Conservation (phyloP, 2,329 filamentous ascomycete genomes). For the Aspergillus neotritici region DNA sequence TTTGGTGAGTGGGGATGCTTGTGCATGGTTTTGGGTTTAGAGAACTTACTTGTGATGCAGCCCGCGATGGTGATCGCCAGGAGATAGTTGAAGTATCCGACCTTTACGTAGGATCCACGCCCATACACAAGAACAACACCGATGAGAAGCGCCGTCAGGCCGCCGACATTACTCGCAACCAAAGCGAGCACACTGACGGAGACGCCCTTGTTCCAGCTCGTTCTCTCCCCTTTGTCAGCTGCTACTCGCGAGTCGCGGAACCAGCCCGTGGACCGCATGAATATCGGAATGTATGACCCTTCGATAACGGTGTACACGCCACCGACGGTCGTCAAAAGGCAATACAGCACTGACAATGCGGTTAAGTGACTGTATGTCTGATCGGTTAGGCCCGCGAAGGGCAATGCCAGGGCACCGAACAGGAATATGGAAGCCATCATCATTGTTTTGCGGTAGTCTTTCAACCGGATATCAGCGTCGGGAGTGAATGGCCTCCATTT, state of each 20-base stretch:
- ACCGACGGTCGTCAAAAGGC: constrained; percentile 12
- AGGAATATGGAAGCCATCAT: too few relatives aligned
- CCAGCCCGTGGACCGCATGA: constrained; percentile 17
- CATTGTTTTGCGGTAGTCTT: too few relatives aligned
- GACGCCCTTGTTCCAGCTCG: constrained; percentile 10
- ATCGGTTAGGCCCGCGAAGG: constrained; percentile 11
- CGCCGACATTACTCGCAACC: constrained; percentile 10
- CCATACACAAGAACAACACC: constrained; percentile 12
- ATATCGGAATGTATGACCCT: constrained; percentile 18
- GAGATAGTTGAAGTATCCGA: constrained; percentile 10
- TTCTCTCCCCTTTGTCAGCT: neutral
- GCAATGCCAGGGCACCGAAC: too few relatives aligned
- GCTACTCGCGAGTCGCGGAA: constrained; percentile 1
- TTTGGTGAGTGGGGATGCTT: too few relatives aligned
- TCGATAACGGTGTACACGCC: constrained; percentile 16
- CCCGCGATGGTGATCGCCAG: constrained; percentile 13
- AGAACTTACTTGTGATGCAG: constrained; percentile 10
- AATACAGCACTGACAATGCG: constrained; percentile 10
- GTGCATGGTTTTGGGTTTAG: too few relatives aligned
- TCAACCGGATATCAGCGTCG: too few relatives aligned
- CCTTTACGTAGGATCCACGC: constrained; percentile 6
- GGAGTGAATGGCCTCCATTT: too few relatives aligned
- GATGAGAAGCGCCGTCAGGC: constrained; percentile 8
- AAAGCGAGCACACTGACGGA: constrained; percentile 10
- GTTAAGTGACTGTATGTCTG: constrained; percentile 12